phyloP scores from a whole-genome alignment of 257 asterid species.

The Paraleonurus japonicus region DNA sequence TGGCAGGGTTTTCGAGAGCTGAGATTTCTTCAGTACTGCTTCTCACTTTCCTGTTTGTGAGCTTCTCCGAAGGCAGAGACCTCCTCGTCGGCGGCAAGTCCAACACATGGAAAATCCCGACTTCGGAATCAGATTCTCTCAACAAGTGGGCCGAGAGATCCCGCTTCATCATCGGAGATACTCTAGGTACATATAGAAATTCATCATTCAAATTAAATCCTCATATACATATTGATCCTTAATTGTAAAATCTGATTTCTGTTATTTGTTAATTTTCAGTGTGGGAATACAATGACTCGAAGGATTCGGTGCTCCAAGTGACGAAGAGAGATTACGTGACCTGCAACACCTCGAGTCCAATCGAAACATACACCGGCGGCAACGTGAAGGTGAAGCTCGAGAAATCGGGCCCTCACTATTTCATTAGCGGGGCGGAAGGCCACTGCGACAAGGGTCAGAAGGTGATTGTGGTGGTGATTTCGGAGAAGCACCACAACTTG shows the following conservation, averaged over 20 bases:
- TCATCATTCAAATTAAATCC: no score
- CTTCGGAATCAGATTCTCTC: slow-evolving; percentile 50
- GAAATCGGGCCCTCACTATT: slow-evolving; percentile 68
- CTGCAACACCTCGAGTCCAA: slow-evolving; percentile 70
- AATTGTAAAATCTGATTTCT: neutral
- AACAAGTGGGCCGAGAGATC: slow-evolving; percentile 68
- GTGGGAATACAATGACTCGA: slow-evolving; percentile 50
- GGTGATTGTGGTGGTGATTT: slow-evolving; percentile 60
- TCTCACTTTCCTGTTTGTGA: slow-evolving; percentile 19
- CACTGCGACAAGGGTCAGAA: slow-evolving; percentile 78
- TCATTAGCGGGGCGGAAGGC: slow-evolving; percentile 71
- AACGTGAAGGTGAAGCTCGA: slow-evolving; percentile 49
- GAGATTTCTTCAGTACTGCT: slow-evolving; percentile 17
- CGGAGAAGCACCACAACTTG: slow-evolving; percentile 44
- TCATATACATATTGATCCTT: no score
- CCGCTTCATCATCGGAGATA: slow-evolving; percentile 68
- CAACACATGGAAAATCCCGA: slow-evolving; percentile 59
- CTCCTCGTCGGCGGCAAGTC: slow-evolving; percentile 58
- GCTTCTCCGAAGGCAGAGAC: slow-evolving; percentile 58
- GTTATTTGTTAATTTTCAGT: slow-evolving; percentile 33
- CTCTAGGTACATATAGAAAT: slow-evolving; percentile 44
- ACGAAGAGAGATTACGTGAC: slow-evolving; percentile 51
- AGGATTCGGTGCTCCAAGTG: slow-evolving; percentile 71
- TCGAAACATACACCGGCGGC: slow-evolving; percentile 51
- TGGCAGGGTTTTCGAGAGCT: slow-evolving; percentile 34